Base-by-base conservation (phyloP, 225 moss, liverwort and hornwort species). In the Neckera pumila region DNA sequence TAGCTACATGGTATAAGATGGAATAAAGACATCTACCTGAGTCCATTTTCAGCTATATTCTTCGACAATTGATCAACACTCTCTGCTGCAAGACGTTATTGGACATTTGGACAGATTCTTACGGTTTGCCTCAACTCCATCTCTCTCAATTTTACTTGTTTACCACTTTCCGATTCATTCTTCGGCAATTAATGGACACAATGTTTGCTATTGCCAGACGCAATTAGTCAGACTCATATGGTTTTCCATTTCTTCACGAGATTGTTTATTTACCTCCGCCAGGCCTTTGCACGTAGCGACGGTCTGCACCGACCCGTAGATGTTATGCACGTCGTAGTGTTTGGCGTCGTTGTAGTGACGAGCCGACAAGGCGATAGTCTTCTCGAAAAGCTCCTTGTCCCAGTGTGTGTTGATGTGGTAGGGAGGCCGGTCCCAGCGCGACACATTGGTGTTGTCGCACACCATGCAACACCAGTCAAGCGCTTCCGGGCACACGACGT, bases 281-380 rank as follows among this genome's bases (percentile, higher is more conserved):
- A 94, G 82, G 61, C 92, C 94, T 49, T 89, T 86, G 82, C 83
- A 93, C 3, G 96, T 97, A 6, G 91, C 91, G 16, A 94, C 81
- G 3, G 93, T 93, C 85, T 97, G 91, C 12, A 93, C 84, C 28
- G 95, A 86, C 20, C 97, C 97, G 59, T 95, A 97, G 81, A 96
- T 91, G 82, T 97, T 97, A n/a, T 97, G 97, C 17, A 88, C 89
- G 30, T 97, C 94, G 87, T 97, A 97, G 85, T 96, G 96, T 74
- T 88, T 94, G 86, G 92, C 93, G 69, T 89, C 92, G 79, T 91
- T 91, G 70, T 92, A 93, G 69, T 97, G 97, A 59, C 78, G 86
- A 51, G 95, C 94, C 25, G 85, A 89, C 92, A 96, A 89, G 60
- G 92, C 85, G 74, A 96, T 92, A 40, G 96, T 96, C 58, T 91